A percentile compares a stretch with the other conserved stretches of the same genome.
These are phyloP conservation scores for Xylogone sp. DNA, from an alignment of 2,329 filamentous ascomycete genomes.

Conservation along the genomic window DNA sequence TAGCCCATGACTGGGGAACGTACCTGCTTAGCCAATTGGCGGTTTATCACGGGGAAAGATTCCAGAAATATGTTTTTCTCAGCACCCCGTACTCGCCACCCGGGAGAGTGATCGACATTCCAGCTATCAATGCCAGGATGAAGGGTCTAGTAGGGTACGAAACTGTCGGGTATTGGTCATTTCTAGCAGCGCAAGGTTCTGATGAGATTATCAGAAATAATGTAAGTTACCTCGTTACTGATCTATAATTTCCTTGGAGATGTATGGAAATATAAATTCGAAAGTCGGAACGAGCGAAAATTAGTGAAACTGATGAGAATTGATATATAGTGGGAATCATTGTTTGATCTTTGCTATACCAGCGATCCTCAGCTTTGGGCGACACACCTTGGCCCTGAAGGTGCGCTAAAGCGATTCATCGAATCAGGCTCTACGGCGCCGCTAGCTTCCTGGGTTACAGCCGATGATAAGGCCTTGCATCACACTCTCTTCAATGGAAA, in stretches of 20 bases:
- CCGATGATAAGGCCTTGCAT: constrained; percentile 6
- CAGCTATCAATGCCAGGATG: constrained; percentile 9
- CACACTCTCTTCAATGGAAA: constrained; percentile 8
- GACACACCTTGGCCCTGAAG: constrained; percentile 7
- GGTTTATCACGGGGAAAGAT: constrained; percentile 6
- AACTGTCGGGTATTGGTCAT: constrained; percentile 15
- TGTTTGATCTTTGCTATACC: constrained; percentile 13
- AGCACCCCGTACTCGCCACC: constrained; percentile 11
- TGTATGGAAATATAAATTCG: too few species aligned
- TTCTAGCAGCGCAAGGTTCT: constrained; percentile 9
- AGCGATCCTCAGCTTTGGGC: constrained; percentile 4
- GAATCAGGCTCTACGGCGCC: constrained; percentile 1
- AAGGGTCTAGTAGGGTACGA: constrained; percentile 11
- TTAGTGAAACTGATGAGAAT: neutral
- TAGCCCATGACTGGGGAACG: constrained; percentile 22
- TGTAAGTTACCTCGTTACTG: constrained; percentile 1
- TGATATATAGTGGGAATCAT: constrained; percentile 9
- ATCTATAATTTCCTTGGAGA: too few species aligned
- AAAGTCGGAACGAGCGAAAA: too few species aligned
- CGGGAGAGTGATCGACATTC: constrained; percentile 5
- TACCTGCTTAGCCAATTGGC: constrained; percentile 12
- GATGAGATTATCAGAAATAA: constrained; percentile 11
- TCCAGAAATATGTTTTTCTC: constrained; percentile 14
- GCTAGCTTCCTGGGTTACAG: constrained; percentile 5
- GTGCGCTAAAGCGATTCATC: constrained; percentile 6